A percentile compares a stretch with the other conserved stretches of the same genome.
Conservation (phyloP, 2,329 filamentous ascomycete species). For the Talaromyces sp. region DNA sequence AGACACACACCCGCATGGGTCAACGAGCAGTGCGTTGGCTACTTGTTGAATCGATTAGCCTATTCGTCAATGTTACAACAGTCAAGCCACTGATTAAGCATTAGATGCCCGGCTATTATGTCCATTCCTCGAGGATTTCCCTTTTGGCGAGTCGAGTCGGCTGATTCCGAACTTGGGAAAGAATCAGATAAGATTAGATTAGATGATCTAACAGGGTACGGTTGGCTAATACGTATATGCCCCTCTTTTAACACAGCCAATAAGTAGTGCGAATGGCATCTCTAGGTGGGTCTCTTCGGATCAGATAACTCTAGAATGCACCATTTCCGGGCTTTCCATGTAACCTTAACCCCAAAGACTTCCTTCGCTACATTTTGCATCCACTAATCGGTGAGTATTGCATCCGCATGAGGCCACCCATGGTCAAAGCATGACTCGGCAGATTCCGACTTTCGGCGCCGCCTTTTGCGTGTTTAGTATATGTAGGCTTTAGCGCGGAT, state of each 20-base stretch:
- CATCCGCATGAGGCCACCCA: slow-evolving; percentile 3
- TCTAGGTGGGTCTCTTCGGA: neutral
- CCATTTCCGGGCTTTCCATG: neutral
- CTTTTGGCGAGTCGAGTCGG: neutral
- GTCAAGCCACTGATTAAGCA: too few relatives aligned
- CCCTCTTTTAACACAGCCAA: neutral
- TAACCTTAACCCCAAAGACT: neutral
- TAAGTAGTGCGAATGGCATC: neutral
- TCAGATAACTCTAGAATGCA: neutral
- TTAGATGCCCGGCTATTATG: neutral
- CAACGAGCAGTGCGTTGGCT: neutral
- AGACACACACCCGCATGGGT: neutral
- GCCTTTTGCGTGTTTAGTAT: neutral
- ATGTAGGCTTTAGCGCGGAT: neutral
- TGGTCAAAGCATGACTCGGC: neutral
- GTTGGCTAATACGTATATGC: neutral
- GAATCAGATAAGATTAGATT: slow-evolving; percentile 19
- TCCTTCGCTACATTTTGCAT: neutral
- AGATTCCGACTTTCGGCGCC: neutral
- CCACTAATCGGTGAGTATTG: neutral
- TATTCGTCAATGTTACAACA: neutral
- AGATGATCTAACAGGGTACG: slow-evolving; percentile 11
- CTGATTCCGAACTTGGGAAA: neutral
- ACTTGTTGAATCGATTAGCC: neutral
- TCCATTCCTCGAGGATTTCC: neutral